A percentile compares a stretch with the other conserved stretches of the same genome.
These are phyloP conservation scores for Boletellus dicymbophilus DNA, from an alignment of 1,284 basidiomycete species.

Conservation along the genomic window DNA sequence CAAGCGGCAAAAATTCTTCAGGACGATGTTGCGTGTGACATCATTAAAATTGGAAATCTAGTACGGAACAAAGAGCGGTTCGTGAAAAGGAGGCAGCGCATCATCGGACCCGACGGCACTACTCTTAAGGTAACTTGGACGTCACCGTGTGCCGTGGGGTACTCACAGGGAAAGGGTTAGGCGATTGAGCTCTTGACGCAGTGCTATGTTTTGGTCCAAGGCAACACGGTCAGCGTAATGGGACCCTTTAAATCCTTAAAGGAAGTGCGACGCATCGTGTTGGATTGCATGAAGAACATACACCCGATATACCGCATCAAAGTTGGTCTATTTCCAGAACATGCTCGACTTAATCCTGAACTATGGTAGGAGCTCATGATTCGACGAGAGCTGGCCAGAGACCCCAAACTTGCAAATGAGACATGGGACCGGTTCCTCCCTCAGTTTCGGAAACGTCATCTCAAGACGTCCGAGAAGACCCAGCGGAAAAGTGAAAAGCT, in stretches of 20 bases:
- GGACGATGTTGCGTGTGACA: constrained; percentile 91
- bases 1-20: constrained; percentile 93
- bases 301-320: constrained; percentile 99
- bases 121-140: constrained; percentile 78
- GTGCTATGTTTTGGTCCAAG: constrained; percentile 98
- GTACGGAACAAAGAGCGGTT: constrained; percentile 98
- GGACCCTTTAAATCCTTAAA: constrained; percentile 95
- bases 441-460: constrained; percentile 91
- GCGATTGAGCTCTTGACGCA: constrained; percentile 97
- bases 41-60: constrained; percentile 96
- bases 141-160: neutral
- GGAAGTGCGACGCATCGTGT: constrained; percentile 91
- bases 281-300: constrained; percentile 99
- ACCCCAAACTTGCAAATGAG: constrained; percentile 93
- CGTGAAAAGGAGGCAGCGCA: constrained; percentile 94
- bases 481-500: constrained; percentile 77
- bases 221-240: constrained; percentile 98
- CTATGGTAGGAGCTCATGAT: constrained; percentile 94
- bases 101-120: constrained; percentile 96
- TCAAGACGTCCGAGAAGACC: constrained; percentile 92
- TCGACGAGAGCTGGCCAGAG: constrained; percentile 95
- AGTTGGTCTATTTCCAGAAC: constrained; percentile 40
- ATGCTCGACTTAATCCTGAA: constrained; percentile 5
- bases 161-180: constrained; percentile 42
- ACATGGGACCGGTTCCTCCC: constrained; percentile 99